Percentiles rank a stretch among this genome's conserved stretches.
Evolutionary conservation across 192 early-diverging fungal genomes (phyloP).

Genomic region (Phlyctochytrium bullatum): DNA sequence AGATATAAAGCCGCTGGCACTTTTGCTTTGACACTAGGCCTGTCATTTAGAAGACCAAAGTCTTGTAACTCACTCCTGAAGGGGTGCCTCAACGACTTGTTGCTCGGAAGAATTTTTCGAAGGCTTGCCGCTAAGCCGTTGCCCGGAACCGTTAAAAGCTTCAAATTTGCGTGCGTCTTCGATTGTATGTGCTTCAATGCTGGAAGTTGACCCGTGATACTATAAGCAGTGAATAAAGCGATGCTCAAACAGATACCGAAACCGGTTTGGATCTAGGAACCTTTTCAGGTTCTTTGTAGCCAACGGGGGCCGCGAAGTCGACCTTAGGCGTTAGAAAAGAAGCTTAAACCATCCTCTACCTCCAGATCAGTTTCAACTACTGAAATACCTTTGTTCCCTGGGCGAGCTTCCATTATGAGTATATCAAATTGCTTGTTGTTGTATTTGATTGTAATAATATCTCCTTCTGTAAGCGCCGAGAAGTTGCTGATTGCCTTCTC

Average conservation of each 20-base stretch:
- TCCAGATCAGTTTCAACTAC: conserved; percentile 98
- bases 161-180: conserved; percentile 32
- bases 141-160: conserved; percentile 50
- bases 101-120: not conserved
- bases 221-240: not conserved
- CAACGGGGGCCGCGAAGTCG: conserved; percentile 94
- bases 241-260: conserved; percentile 2
- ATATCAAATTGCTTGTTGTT: conserved; percentile 86
- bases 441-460: conserved; percentile 91
- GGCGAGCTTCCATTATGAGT: conserved; percentile 84
- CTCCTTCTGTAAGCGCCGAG: conserved; percentile 86
- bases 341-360: conserved; percentile 36
- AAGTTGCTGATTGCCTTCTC: conserved; percentile 92
- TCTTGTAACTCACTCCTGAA: not conserved
- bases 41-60: not conserved
- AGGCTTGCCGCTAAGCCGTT: conserved; percentile 46
- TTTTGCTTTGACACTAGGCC: conserved; percentile 13
- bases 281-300: conserved; percentile 85
- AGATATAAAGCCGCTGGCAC: conserved; percentile 74
- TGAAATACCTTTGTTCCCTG: conserved; percentile 76
- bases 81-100: not conserved
- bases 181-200: conserved; percentile 48
- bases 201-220: conserved; percentile 17
- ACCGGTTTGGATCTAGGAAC: conserved; percentile 12
- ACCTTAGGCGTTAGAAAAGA: conserved; percentile 39